Base-by-base conservation (phyloP, 768 basidiomycete genomes). In the Mycena crocata region DNA sequence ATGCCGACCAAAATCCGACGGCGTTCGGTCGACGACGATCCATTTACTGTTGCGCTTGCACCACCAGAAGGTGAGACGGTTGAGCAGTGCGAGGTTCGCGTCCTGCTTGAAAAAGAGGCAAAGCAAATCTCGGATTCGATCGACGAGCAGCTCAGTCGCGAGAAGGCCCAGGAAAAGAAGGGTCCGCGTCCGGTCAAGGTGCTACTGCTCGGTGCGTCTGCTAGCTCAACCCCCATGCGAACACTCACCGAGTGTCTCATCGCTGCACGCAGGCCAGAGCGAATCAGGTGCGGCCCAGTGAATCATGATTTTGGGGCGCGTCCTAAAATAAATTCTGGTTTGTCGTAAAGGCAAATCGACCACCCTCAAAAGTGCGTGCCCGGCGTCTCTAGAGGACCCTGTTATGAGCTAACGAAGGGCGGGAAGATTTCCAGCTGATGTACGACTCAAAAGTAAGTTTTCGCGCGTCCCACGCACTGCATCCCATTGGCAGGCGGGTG, bases 311-410 rank as follows among this genome's bases (percentile, higher is more conserved):
- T 40, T 59, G 35, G 61, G 40, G 54, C 40, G 48, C 45, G 32
- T 34, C 34, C 44, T 62, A 9, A 62, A 58, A 44, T 13, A 26
- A 40, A 40, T 68, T 49, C n/a, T n/a, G n/a, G n/a, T n/a, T n/a
- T n/a, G n/a, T n/a, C 50, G 55, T 24, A 10, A 50, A 93, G 92
- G 92, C 64, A 94, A 93, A 81, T 93, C 91, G 0, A 94, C 92
- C 0, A 92, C 91, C 1, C 80, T 93, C 44, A 91, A 93, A 78
- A 93, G 91, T 92, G 75, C 69, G 90, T 84, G 32, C 55, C 31
- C 30, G 15, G 44, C 39, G 12, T 26, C 51, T 32, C 37, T 31
- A 17, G 15, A 8, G 39, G 21, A 35, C 46, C 23, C 7, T 30
- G 14, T 45, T 52, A 35, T 42, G n/a, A 57, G 49, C 57, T 71